Evolutionary conservation across 352 stramenopile species (phyloP).

Genomic region (Hyaloperonospora arabidopsidis): DNA sequence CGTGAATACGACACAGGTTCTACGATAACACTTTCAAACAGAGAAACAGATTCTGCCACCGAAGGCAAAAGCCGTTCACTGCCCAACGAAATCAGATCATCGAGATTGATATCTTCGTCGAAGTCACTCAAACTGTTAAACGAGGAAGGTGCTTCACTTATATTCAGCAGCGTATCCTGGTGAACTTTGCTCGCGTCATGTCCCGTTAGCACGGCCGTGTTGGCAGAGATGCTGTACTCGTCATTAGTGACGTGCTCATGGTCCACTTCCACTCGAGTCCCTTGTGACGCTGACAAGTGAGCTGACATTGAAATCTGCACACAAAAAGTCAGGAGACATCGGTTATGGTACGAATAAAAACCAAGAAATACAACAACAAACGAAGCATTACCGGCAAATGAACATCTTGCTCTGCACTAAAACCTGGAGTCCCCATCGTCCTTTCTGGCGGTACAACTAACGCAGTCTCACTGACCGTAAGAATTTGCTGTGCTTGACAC

Average conservation of each 20-base stretch:
- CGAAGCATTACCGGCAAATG: conserved; percentile 6
- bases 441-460: conserved; percentile 3
- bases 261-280: conserved; percentile 11
- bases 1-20: conserved; percentile 13
- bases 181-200: conserved; percentile 14
- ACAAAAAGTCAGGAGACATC: no score
- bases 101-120: conserved; percentile 49
- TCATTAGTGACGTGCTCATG: conserved; percentile 8
- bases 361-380: no score
- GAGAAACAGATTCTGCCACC: conserved; percentile 25
- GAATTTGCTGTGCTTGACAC: conserved; percentile 45
- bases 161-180: conserved; percentile 18
- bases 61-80: conserved; percentile 24
- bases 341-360: no score
- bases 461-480: conserved; percentile 21
- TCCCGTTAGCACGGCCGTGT: conserved; percentile 1
- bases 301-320: not conserved
- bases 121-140: conserved; percentile 48
- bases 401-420: conserved; percentile 2
- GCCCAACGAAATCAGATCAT: conserved; percentile 46
- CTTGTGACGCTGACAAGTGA: conserved; percentile 9
- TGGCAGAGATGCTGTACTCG: conserved; percentile 6
- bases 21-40: conserved; percentile 22
- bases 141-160: conserved; percentile 28
- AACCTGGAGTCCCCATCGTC: not conserved